These are phyloP conservation scores for Phylloporus sp. DNA, from an alignment of 768 basidiomycete genomes.

Conservation along the genomic window DNA sequence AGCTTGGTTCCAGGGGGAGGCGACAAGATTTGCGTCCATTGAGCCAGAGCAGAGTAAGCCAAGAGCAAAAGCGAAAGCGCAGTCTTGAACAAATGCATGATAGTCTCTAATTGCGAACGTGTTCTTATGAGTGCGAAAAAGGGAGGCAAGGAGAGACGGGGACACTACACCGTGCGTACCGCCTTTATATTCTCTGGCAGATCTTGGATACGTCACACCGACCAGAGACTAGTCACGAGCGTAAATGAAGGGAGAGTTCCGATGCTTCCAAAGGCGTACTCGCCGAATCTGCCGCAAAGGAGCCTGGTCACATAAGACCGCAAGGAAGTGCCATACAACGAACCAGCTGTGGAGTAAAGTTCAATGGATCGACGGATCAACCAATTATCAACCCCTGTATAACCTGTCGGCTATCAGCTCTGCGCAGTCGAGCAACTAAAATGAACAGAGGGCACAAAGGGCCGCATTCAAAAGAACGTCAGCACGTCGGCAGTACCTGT, in stretches of 20 bases:
- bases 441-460: neutral
- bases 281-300: neutral
- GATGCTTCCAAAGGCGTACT: neutral
- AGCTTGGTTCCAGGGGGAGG: slow-evolving; percentile 12
- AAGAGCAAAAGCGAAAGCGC: slow-evolving; percentile 13
- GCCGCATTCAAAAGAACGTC: neutral
- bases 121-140: neutral
- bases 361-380: slow-evolving; percentile 15
- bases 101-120: neutral
- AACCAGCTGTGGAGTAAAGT: neutral
- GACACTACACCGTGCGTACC: neutral
- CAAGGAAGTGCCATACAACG: neutral
- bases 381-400: neutral
- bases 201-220: neutral
- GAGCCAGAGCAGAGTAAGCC: slow-evolving; percentile 13
- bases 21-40: slow-evolving; percentile 5
- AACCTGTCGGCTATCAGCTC: neutral
- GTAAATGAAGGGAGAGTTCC: slow-evolving; percentile 1
- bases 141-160: neutral
- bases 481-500: neutral
- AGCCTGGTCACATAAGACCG: slow-evolving; percentile 3
- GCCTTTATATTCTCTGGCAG: slow-evolving; percentile 15
- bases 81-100: slow-evolving; percentile 17
- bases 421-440: neutral
- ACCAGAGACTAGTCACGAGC: neutral